Evolutionary conservation across 1,284 basidiomycete genomes (phyloP).

Genomic region (Apiotrichum laibachii): DNA sequence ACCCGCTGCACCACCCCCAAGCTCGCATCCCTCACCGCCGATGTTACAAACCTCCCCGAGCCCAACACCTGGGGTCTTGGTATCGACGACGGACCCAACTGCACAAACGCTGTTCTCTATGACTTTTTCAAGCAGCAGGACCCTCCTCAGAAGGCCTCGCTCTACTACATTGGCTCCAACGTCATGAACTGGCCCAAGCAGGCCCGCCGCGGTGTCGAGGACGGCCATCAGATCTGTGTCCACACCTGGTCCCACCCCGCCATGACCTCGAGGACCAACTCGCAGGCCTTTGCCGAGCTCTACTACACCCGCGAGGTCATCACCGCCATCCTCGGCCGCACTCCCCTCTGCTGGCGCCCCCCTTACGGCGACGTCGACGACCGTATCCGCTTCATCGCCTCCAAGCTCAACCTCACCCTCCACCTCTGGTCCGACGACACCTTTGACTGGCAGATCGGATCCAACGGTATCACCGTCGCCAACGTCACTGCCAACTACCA

Average conservation of each 20-base stretch:
- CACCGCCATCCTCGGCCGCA: conserved; percentile 56
- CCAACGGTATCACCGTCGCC: conserved; percentile 38
- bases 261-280: conserved; percentile 55
- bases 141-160: conserved; percentile 52
- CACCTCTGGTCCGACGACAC: conserved; percentile 56
- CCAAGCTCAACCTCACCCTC: conserved; percentile 53
- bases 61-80: conserved; percentile 57
- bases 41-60: conserved; percentile 52
- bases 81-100: conserved; percentile 56
- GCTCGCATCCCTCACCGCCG: conserved; percentile 35
- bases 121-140: conserved; percentile 54
- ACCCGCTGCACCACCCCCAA: conserved; percentile 46
- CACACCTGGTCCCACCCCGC: conserved; percentile 56
- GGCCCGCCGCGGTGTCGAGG: conserved; percentile 53
- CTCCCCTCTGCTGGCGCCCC: conserved; percentile 54
- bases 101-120: conserved; percentile 57
- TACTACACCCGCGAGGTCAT: conserved; percentile 57
- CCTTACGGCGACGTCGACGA: conserved; percentile 57
- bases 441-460: conserved; percentile 52
- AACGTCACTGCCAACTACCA: conserved; percentile 54
- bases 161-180: conserved; percentile 56
- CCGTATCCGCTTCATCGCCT: conserved; percentile 56
- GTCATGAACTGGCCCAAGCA: conserved; percentile 58
- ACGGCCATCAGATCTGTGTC: conserved; percentile 53
- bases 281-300: conserved; percentile 58